Base-by-base conservation (phyloP, 805 yeast genomes). In the Candida patagonica region DNA sequence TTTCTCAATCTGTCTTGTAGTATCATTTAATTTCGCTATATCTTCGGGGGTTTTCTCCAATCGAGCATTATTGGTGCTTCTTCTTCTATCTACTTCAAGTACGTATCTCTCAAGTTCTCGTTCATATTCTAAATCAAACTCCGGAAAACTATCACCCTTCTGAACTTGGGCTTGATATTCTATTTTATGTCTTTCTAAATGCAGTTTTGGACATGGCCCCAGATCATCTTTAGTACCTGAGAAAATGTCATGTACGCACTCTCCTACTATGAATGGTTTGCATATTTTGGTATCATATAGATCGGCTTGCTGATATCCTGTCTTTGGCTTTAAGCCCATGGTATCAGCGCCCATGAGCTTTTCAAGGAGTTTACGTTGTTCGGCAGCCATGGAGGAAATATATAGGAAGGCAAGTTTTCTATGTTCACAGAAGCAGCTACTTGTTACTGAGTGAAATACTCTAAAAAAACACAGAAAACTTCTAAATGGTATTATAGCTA, bases 231-330 rank as follows among this genome's bases (percentile, higher is more conserved):
- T 87, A 9, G 96, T 84, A 5, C 85, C 84, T 9, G 70, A 69
- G 53, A 88, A 83, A 35, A 87, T 57, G 47, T 87, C 96, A 56
- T 82, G 79, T 0, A 95, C 89, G 51, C 97, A 88, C 6, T 74
- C 71, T 0, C 92, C 95, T 12, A 85, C 84, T n/a, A 88, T 58
- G 55, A 78, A 88, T 15, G 82, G 67, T 55, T 81, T 82, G 60
- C 97, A 88, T 5, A 86, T 77, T 32, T 74, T 65, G 10, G 75
- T 68, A 39, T 76, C 79, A 26, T 62, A 60, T 37, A 79, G 57
- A 59, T 66, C 49, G 51, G 71, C 49, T 42, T 35, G 46, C 42
- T 36, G 45, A 23, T 24, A 29, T 12, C 39, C 19, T 21, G 13
- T 22, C 12, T 13, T 9, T 8, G 35, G 22, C 8, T 29, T 6